These are phyloP conservation scores for Debaryomyces robertsiae DNA, from an alignment of 1,139 yeast genomes.

Conservation along the genomic window DNA sequence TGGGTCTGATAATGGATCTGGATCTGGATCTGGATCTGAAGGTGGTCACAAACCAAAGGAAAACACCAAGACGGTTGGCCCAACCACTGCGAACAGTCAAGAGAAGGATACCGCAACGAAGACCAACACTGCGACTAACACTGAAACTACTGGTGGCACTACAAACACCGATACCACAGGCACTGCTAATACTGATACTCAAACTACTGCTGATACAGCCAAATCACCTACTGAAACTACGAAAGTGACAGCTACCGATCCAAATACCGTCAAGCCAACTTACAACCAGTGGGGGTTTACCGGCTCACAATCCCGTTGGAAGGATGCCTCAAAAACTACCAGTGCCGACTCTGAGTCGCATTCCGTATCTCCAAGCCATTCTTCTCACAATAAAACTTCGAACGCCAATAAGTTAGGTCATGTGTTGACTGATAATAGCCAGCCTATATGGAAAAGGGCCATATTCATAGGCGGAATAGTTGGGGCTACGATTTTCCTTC, in stretches of 20 bases:
- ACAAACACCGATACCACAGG: conserved; percentile 13
- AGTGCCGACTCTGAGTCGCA: conserved; percentile 17
- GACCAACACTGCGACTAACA: conserved; percentile 16
- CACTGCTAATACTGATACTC: neutral
- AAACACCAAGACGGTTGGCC: conserved; percentile 2
- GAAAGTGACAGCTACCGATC: conserved; percentile 12
- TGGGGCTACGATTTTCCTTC: conserved; percentile 21
- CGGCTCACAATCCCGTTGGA: conserved; percentile 44
- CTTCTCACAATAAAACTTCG: conserved; percentile 24
- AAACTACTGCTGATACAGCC: no score
- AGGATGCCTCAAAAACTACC: conserved; percentile 18
- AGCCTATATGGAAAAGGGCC: conserved; percentile 22
- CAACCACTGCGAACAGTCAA: neutral
- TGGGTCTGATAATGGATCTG: conserved; percentile 5
- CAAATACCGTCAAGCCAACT: conserved; percentile 19
- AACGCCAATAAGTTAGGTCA: conserved; percentile 17
- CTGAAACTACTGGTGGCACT: conserved; percentile 21
- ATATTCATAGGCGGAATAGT: conserved; percentile 21
- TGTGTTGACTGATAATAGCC: conserved; percentile 14
- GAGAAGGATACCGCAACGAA: conserved; percentile 12
- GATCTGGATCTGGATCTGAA: conserved; percentile 2
- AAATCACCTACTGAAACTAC: conserved; percentile 5
- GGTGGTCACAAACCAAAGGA: neutral
- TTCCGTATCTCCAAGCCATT: conserved; percentile 19
- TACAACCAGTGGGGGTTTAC: conserved; percentile 50